A percentile compares a stretch with the other conserved stretches of the same genome.
Conservation (phyloP, 805 yeast species). For the Lipomyces sp. region DNA sequence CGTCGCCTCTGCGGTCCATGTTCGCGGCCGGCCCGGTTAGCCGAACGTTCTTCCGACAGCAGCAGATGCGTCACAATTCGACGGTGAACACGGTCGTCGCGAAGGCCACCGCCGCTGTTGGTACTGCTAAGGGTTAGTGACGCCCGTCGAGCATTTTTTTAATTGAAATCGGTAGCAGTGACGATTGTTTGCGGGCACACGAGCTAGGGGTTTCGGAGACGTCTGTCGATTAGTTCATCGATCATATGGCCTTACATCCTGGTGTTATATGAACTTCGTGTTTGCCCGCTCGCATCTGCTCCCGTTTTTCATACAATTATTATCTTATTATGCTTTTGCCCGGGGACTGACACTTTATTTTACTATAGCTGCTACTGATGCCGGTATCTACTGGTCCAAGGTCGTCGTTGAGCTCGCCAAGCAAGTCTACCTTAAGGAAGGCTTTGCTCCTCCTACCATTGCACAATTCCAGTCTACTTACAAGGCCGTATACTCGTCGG, state of each 20-base stretch:
- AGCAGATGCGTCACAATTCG: conserved; percentile 23
- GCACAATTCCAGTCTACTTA: conserved; percentile 76
- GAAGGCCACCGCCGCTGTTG: conserved; percentile 90
- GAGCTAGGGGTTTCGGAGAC: too few relatives aligned
- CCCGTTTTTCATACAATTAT: too few relatives aligned
- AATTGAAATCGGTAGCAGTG: too few relatives aligned
- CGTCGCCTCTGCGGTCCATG: conserved; percentile 20
- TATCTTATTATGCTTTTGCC: too few relatives aligned
- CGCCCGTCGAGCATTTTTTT: too few relatives aligned
- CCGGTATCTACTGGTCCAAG: conserved; percentile 74
- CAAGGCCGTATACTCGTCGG: conserved; percentile 48
- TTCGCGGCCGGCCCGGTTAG: conserved; percentile 15
- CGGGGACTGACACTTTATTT: too few relatives aligned
- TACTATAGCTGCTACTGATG: conserved; percentile 40
- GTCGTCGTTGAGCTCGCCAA: conserved; percentile 63
- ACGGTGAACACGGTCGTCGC: conserved; percentile 79
- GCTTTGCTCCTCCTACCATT: conserved; percentile 82
- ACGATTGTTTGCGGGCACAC: too few relatives aligned
- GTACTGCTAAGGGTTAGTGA: conserved; percentile 46
- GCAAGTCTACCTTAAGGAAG: conserved; percentile 86
- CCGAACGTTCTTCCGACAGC: conserved; percentile 15
- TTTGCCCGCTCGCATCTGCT: too few relatives aligned
- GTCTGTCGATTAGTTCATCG: too few relatives aligned
- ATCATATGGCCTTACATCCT: too few relatives aligned
- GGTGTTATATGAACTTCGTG: too few relatives aligned